Evolutionary conservation across 495 filamentous ascomycete genomes (phyloP).

Genomic region (Aspergillus kassunensis): DNA sequence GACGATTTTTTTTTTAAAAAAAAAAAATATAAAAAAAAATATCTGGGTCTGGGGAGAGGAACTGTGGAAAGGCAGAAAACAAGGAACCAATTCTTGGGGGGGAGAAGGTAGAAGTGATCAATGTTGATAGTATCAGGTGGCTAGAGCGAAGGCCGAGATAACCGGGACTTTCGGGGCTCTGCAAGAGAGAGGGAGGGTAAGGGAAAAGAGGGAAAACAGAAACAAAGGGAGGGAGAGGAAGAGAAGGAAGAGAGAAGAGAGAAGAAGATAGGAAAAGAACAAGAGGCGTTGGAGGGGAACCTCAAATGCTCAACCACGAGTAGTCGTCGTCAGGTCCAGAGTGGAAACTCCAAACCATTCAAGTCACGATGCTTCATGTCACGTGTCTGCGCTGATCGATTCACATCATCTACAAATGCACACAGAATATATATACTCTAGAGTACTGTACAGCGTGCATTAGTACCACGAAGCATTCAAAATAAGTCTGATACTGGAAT

Average conservation of each 20-base stretch:
- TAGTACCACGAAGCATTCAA: no score
- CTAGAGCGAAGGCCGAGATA: slow-evolving; percentile 15
- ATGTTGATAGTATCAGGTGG: no score
- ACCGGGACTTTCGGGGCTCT: slow-evolving; percentile 6
- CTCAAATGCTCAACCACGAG: slow-evolving; percentile 8
- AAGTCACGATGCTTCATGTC: slow-evolving; percentile 26
- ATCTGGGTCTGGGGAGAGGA: slow-evolving; percentile 20
- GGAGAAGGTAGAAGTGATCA: slow-evolving; percentile 2
- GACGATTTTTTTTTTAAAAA: no score
- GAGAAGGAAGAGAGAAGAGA: background rate
- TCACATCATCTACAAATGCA: no score
- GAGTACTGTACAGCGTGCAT: no score
- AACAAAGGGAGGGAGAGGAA: slow-evolving; percentile 4
- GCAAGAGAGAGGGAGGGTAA: background rate
- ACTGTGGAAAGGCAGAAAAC: slow-evolving; percentile 22
- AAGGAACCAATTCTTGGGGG: slow-evolving; percentile 27
- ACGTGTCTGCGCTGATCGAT: no score
- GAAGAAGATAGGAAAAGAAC: background rate
- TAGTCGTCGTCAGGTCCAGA: slow-evolving; percentile 1
- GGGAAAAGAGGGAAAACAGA: slow-evolving; percentile 2
- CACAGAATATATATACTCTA: no score
- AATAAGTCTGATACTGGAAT: no score
- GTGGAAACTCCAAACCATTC: slow-evolving; percentile 14
- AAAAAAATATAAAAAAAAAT: no score
- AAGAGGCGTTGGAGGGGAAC: background rate